These are phyloP conservation scores for Boletus eberwhitei DNA, from an alignment of 768 basidiomycete genomes.

Conservation along the genomic window DNA sequence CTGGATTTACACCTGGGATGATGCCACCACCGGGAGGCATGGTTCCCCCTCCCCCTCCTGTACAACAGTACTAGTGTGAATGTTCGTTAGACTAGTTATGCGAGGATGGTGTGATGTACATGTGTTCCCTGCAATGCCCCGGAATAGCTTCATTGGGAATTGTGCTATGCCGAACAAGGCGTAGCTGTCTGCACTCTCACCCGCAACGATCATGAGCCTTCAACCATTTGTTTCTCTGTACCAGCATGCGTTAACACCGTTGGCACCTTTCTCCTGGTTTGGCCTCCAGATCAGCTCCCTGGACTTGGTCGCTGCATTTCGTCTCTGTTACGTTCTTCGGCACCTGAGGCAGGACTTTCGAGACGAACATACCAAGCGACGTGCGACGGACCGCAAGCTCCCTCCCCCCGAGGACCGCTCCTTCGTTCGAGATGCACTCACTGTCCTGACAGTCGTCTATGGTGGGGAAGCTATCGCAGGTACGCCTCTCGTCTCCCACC, in stretches of 20 bases:
- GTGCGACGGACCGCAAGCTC: conserved; percentile 31
- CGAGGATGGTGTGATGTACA: conserved; percentile 1
- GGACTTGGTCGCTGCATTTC: conserved; percentile 63
- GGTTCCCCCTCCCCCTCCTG: conserved; percentile 45
- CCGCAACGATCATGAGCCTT: conserved; percentile 29
- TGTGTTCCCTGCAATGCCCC: not conserved
- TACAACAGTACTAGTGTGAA: conserved; percentile 30
- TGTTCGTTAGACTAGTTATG: conserved; percentile 6
- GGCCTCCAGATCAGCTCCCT: conserved; percentile 56
- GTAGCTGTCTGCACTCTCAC: not conserved
- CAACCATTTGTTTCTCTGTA: conserved; percentile 48
- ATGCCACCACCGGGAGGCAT: conserved; percentile 35
- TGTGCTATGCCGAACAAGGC: no score
- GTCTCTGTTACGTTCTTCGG: conserved; percentile 66
- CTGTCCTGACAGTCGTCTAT: conserved; percentile 67
- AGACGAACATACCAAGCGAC: conserved; percentile 40
- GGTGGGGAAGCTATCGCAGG: conserved; percentile 74
- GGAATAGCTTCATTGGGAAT: conserved; percentile 2
- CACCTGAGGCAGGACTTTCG: conserved; percentile 57
- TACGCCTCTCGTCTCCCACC: conserved; percentile 34
- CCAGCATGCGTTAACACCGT: conserved; percentile 50
- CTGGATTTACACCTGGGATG: conserved; percentile 58
- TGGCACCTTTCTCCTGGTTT: conserved; percentile 68
- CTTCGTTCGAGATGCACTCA: conserved; percentile 52
- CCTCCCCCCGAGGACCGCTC: conserved; percentile 46